phyloP scores from a whole-genome alignment of 2,329 filamentous ascomycete genomes.

The Botrytis hyacinthi region DNA sequence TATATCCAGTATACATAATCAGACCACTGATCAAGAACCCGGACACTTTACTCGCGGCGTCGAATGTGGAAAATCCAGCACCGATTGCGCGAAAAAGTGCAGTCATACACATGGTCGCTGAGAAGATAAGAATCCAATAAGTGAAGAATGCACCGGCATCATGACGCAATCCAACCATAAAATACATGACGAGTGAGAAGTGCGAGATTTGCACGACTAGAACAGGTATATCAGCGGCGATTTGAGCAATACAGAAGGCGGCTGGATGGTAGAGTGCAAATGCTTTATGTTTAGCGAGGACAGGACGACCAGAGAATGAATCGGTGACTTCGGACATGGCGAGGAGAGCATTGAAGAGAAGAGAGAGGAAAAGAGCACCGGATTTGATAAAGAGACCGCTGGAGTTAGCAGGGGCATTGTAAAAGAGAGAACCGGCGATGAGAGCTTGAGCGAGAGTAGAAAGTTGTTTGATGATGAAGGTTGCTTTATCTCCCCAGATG shows the following conservation, averaged over 20 bases:
- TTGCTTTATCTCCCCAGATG: slow-evolving; percentile 62
- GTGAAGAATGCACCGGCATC: slow-evolving; percentile 59
- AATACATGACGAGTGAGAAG: slow-evolving; percentile 61
- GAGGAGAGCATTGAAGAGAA: slow-evolving; percentile 61
- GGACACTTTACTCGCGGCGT: slow-evolving; percentile 55
- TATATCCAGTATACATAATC: slow-evolving; percentile 62
- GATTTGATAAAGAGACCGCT: slow-evolving; percentile 62
- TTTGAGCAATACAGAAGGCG: slow-evolving; percentile 57
- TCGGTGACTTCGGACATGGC: slow-evolving; percentile 66
- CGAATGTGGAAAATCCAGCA: slow-evolving; percentile 59
- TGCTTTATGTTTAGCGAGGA: slow-evolving; percentile 56
- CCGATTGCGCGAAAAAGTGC: slow-evolving; percentile 54
- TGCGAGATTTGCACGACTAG: slow-evolving; percentile 55
- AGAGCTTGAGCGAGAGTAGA: slow-evolving; percentile 58
- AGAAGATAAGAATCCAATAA: slow-evolving; percentile 53
- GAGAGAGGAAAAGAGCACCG: slow-evolving; percentile 62
- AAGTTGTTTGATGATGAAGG: slow-evolving; percentile 61
- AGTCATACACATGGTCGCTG: slow-evolving; percentile 42
- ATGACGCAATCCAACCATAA: slow-evolving; percentile 57
- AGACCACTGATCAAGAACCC: slow-evolving; percentile 52
- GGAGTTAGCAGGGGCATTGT: slow-evolving; percentile 57
- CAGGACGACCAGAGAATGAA: slow-evolving; percentile 58
- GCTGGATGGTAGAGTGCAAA: slow-evolving; percentile 59
- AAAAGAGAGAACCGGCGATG: slow-evolving; percentile 66
- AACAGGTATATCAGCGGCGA: slow-evolving; percentile 54